These are phyloP conservation scores for Leccinum obscurum DNA, from an alignment of 768 basidiomycete species.

Conservation along the genomic window DNA sequence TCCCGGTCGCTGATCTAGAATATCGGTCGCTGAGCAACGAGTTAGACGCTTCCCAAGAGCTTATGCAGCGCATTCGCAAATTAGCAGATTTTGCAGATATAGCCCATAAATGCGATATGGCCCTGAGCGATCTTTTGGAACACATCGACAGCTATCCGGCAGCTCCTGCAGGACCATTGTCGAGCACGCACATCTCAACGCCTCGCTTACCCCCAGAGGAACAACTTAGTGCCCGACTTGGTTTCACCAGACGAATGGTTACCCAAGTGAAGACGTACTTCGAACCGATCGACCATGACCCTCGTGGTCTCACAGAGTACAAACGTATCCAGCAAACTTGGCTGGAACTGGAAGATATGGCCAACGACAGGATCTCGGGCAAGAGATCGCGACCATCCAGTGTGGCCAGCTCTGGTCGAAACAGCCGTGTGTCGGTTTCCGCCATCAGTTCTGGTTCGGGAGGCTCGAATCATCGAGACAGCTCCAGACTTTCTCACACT, in stretches of 20 bases:
- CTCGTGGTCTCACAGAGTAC: slow-evolving; percentile 58
- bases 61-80: slow-evolving; percentile 51
- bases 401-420: slow-evolving; percentile 61
- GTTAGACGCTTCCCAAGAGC: slow-evolving; percentile 47
- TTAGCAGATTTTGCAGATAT: slow-evolving; percentile 55
- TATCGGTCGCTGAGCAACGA: slow-evolving; percentile 62
- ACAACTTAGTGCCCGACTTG: slow-evolving; percentile 60
- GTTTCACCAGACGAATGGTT: slow-evolving; percentile 59
- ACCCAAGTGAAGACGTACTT: slow-evolving; percentile 46
- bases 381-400: slow-evolving; percentile 67
- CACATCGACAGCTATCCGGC: slow-evolving; percentile 84
- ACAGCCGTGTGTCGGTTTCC: slow-evolving; percentile 57
- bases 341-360: slow-evolving; percentile 82
- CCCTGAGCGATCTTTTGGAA: slow-evolving; percentile 81
- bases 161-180: slow-evolving; percentile 48
- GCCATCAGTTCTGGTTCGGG: slow-evolving; percentile 25
- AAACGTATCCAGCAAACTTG: slow-evolving; percentile 76
- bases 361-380: slow-evolving; percentile 59
- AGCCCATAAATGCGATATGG: slow-evolving; percentile 63
- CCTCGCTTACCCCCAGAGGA: slow-evolving; percentile 56
- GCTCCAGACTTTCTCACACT: slow-evolving; percentile 14
- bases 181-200: slow-evolving; percentile 48
- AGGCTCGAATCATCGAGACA: slow-evolving; percentile 17
- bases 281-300: slow-evolving; percentile 51
- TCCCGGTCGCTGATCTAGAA: slow-evolving; percentile 51